Percentiles rank a stretch among this genome's conserved stretches.
phyloP scores from a whole-genome alignment of 441 rosid species.

The Erodium moschatum region DNA sequence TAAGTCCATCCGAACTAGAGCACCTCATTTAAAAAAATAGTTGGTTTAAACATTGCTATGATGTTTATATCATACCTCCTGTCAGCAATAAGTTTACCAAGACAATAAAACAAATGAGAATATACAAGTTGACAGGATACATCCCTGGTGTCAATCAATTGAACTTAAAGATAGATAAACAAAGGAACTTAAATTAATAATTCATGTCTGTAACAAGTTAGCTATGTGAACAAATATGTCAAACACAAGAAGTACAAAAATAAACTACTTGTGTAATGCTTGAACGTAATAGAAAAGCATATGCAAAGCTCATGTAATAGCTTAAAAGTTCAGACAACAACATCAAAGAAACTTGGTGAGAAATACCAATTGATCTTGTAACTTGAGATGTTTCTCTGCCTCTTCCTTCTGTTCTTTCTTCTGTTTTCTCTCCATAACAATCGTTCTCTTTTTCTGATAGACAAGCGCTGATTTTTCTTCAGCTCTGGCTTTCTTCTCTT shows the following conservation, averaged over 20 bases:
- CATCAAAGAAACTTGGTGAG: slow-evolving; percentile 11
- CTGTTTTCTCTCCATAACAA: slow-evolving; percentile 81
- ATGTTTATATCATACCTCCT: neutral
- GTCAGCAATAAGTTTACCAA: neutral
- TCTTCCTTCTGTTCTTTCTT: slow-evolving; percentile 99
- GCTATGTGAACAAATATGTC: neutral
- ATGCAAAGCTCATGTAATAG: neutral
- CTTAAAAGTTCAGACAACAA: slow-evolving; percentile 11
- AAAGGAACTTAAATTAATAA: neutral
- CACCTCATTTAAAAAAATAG: neutral
- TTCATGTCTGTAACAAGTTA: neutral
- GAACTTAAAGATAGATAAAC: neutral
- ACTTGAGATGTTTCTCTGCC: slow-evolving; percentile 83
- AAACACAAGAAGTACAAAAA: neutral
- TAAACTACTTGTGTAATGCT: neutral
- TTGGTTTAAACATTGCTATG: neutral
- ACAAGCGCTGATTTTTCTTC: slow-evolving; percentile 78
- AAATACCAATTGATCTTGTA: slow-evolving; percentile 85
- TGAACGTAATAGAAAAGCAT: neutral
- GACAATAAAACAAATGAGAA: neutral
- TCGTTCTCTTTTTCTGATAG: slow-evolving; percentile 78
- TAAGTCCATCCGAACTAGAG: neutral
- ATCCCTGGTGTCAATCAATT: neutral
- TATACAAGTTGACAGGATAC: neutral
- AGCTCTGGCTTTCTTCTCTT: slow-evolving; percentile 64